Conservation (phyloP, 768 basidiomycete genomes). For the Boletus reticulatus region DNA sequence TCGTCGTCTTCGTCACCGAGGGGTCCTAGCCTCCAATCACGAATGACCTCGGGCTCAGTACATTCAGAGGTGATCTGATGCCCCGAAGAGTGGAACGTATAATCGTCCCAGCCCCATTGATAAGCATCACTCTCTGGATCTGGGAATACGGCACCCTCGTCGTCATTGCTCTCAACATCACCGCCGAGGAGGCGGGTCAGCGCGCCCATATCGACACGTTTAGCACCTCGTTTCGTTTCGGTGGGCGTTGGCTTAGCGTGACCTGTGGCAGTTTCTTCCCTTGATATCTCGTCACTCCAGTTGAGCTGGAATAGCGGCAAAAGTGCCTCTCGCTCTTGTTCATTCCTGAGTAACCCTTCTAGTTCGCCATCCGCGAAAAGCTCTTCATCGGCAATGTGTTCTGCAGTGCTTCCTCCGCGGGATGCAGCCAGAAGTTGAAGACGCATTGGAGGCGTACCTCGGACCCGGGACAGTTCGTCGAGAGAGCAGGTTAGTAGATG, state of each 20-base stretch:
- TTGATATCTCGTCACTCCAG: constrained; percentile 32
- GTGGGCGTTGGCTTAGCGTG: not conserved
- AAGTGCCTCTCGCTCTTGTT: constrained; percentile 50
- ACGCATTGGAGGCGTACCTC: constrained; percentile 49
- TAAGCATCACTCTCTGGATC: constrained; percentile 21
- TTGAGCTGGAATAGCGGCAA: constrained; percentile 34
- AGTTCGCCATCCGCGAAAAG: constrained; percentile 69
- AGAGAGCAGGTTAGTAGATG: constrained; percentile 53
- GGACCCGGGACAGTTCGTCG: constrained; percentile 27
- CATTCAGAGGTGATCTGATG: constrained; percentile 9
- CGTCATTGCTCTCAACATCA: constrained; percentile 22
- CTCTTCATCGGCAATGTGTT: constrained; percentile 64
- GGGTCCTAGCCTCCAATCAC: constrained; percentile 45
- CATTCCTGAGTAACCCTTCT: constrained; percentile 54
- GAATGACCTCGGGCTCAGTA: constrained; percentile 35
- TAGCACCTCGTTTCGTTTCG: constrained; percentile 32
- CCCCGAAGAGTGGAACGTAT: constrained; percentile 6
- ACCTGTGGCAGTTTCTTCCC: constrained; percentile 20
- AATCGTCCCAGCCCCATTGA: constrained; percentile 12
- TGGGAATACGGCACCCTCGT: constrained; percentile 18
- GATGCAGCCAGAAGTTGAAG: constrained; percentile 58
- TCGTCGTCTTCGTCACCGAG: constrained; percentile 24
- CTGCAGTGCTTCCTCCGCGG: constrained; percentile 54
- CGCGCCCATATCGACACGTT: constrained; percentile 56
- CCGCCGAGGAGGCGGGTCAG: constrained; percentile 48